These are phyloP conservation scores for Phytophthora parvispora DNA, from an alignment of 352 stramenopile species.

Conservation along the genomic window DNA sequence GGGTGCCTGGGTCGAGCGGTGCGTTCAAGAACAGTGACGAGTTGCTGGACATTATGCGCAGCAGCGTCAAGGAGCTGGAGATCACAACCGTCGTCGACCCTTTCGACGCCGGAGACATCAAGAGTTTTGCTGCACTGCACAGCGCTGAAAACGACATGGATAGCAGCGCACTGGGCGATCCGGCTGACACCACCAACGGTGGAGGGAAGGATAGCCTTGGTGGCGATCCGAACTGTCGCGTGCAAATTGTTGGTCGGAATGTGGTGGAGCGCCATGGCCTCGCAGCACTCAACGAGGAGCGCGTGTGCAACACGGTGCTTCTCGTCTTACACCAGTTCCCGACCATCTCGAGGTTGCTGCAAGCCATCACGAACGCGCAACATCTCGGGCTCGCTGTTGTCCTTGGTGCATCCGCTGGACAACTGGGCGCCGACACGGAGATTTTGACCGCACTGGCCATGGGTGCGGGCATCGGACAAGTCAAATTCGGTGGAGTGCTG, in stretches of 20 bases:
- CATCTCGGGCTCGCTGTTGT: slow-evolving; percentile 64
- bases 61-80: slow-evolving; percentile 61
- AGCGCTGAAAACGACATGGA: slow-evolving; percentile 53
- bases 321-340: slow-evolving; percentile 65
- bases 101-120: slow-evolving; percentile 67
- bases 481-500: slow-evolving; percentile 77
- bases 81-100: slow-evolving; percentile 69
- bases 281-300: slow-evolving; percentile 56
- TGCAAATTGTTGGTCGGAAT: slow-evolving; percentile 59
- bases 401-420: slow-evolving; percentile 46
- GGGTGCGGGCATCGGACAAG: slow-evolving; percentile 62
- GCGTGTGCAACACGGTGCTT: slow-evolving; percentile 70
- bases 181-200: background rate
- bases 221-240: slow-evolving; percentile 51
- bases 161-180: background rate
- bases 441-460: slow-evolving; percentile 64
- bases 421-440: slow-evolving; percentile 39
- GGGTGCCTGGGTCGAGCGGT: slow-evolving; percentile 56
- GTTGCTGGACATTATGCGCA: slow-evolving; percentile 65
- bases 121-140: slow-evolving; percentile 58
- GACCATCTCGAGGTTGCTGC: slow-evolving; percentile 56
- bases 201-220: slow-evolving; percentile 36
- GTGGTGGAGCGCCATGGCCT: slow-evolving; percentile 51
- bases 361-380: slow-evolving; percentile 54
- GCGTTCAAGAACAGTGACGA: slow-evolving; percentile 70